Percentiles rank a stretch among this genome's conserved stretches.
These are phyloP conservation scores for Boletus tomentosulus DNA, from an alignment of 768 basidiomycete species.

Conservation along the genomic window DNA sequence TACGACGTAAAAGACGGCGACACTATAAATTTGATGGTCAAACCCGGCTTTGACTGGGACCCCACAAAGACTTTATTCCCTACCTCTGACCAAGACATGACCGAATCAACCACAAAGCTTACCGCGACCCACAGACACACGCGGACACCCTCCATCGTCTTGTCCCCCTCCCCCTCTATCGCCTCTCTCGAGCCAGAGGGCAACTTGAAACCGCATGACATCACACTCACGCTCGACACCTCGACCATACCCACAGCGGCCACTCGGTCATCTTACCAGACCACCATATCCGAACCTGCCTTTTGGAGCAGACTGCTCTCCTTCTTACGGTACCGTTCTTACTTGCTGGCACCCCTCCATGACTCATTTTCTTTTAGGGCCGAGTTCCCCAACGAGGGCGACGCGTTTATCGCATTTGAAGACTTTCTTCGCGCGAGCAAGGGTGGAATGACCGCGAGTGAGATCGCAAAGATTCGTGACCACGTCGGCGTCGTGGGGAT, in stretches of 20 bases:
- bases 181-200: slow-evolving; percentile 38
- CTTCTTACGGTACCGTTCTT: slow-evolving; percentile 51
- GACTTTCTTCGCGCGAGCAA: slow-evolving; percentile 82
- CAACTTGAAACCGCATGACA: slow-evolving; percentile 45
- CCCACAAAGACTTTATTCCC: slow-evolving; percentile 38
- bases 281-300: slow-evolving; percentile 65
- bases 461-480: slow-evolving; percentile 92
- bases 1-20: slow-evolving; percentile 81
- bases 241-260: slow-evolving; percentile 43
- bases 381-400: slow-evolving; percentile 60
- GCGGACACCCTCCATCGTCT: slow-evolving; percentile 73
- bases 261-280: slow-evolving; percentile 27
- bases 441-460: slow-evolving; percentile 70
- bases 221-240: slow-evolving; percentile 65
- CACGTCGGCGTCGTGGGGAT: slow-evolving; percentile 82
- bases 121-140: slow-evolving; percentile 43
- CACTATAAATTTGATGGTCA: slow-evolving; percentile 83
- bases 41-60: slow-evolving; percentile 68
- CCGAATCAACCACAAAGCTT: slow-evolving; percentile 23
- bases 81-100: slow-evolving; percentile 18
- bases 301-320: slow-evolving; percentile 74
- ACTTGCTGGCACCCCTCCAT: not conserved
- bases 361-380: slow-evolving; percentile 33
- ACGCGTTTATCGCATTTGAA: slow-evolving; percentile 76
- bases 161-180: slow-evolving; percentile 69